Evolutionary conservation across 345 rosid species (phyloP).

Genomic region (Salix koriyanagi): DNA sequence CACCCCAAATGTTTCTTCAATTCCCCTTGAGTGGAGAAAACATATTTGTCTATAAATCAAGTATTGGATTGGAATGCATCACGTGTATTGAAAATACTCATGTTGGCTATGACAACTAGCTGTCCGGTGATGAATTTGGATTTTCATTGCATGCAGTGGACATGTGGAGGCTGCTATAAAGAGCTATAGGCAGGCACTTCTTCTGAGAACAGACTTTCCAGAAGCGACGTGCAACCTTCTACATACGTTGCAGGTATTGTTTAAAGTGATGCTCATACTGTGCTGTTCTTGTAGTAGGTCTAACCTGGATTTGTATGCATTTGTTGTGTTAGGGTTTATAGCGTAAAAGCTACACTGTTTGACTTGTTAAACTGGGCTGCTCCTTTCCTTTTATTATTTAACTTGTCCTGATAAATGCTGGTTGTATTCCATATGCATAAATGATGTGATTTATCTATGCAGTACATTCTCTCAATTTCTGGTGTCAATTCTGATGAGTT

Average conservation of each 20-base stretch:
- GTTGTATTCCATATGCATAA: not conserved
- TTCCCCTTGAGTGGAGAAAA: not conserved
- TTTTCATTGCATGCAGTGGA: slow-evolving; percentile 49
- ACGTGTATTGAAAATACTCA: not conserved
- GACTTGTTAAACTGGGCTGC: not conserved
- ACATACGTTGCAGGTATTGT: slow-evolving; percentile 79
- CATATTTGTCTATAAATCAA: not conserved
- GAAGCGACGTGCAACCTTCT: slow-evolving; percentile 97
- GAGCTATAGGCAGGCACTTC: slow-evolving; percentile 85
- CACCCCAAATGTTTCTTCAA: not conserved
- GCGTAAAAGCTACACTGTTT: not conserved
- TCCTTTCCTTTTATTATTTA: not conserved
- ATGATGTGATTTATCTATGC: not conserved
- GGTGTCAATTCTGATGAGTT: not conserved
- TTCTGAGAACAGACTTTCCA: slow-evolving; percentile 84
- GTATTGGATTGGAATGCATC: not conserved
- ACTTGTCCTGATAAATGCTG: not conserved
- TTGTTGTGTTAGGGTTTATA: not conserved
- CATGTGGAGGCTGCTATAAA: slow-evolving; percentile 89
- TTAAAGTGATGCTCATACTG: not conserved
- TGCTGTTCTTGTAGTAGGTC: not conserved
- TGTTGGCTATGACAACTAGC: not conserved
- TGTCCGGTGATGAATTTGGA: not conserved
- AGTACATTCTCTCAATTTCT: not conserved
- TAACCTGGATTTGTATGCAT: not conserved